Conservation (phyloP, 2,329 filamentous ascomycete genomes). For the Acephala macrosclerotiorum region DNA sequence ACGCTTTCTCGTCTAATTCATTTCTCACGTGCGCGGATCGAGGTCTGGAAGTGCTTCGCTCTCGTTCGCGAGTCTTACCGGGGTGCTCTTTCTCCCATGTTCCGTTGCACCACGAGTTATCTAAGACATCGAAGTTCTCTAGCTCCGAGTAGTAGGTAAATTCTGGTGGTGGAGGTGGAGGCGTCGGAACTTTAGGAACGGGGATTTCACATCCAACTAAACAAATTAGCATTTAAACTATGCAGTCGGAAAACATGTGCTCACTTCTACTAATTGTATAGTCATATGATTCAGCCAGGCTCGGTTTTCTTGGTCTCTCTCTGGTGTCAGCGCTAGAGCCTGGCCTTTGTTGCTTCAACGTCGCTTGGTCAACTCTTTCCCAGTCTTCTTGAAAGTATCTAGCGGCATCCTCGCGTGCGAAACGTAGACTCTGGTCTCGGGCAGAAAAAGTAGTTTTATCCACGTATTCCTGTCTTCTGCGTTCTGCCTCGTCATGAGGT, state of each 20-base stretch:
- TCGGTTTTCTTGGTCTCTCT: neutral
- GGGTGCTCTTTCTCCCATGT: neutral
- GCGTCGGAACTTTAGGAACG: slow-evolving; percentile 26
- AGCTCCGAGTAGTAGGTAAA: neutral
- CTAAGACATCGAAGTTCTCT: neutral
- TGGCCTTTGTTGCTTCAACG: neutral
- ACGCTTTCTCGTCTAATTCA: slow-evolving; percentile 6
- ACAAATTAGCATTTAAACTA: slow-evolving; percentile 12
- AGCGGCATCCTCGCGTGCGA: slow-evolving; percentile 26
- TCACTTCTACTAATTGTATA: slow-evolving; percentile 8
- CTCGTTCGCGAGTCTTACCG: neutral
- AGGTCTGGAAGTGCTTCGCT: slow-evolving; percentile 17
- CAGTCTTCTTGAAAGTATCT: slow-evolving; percentile 35
- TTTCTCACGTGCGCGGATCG: slow-evolving; percentile 16
- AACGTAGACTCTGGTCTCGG: slow-evolving; percentile 3
- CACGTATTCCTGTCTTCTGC: slow-evolving; percentile 27
- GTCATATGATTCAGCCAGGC: slow-evolving; percentile 1
- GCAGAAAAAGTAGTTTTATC: slow-evolving; percentile 19
- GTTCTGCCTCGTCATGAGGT: slow-evolving; percentile 19
- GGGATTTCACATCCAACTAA: slow-evolving; percentile 6
- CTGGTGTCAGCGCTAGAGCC: too few species aligned
- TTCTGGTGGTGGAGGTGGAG: slow-evolving; percentile 13
- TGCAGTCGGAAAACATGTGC: neutral
- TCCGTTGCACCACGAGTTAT: neutral
- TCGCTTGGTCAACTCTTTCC: neutral